Evolutionary conservation across 352 stramenopile species (phyloP), one percentile per base, ranked within the genome.

Genomic region (Phytophthora fragariae): DNA sequence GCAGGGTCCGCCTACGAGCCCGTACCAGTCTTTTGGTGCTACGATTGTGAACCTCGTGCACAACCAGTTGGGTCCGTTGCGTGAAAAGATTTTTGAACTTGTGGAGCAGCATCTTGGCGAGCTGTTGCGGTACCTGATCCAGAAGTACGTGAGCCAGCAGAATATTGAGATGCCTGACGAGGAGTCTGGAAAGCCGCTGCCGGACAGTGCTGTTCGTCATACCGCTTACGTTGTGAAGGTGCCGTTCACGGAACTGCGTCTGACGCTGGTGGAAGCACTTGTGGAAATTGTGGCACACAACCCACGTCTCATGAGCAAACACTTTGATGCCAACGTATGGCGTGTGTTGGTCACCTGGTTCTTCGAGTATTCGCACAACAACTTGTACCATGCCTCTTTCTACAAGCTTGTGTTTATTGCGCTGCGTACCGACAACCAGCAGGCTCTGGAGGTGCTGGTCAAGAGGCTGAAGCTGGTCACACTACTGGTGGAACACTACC

Each of bases 361-460:
- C 72, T 95, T 97, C 55, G 88, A 97, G 79, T 98, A 97, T 75
- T 85, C 89, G 35, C 89, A 97, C 85, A 97, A 95, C 74, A 97
- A 97, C 66, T 44, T 98, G 65, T 98, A 97, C 63, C 91, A 97
- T 65, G 86, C 85, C 31, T 80, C 90, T 24, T 97, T 98, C 57
- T 97, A 97, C 74, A 91, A 96, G 69, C 81, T 98, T 29, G 80
- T 98, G 29, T 95, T 97, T 70, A 91, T 96, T 72, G 88, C 88
- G 14, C 70, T 98, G 58, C 89, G 89, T 57, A 93, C 88, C 21
- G 92, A 98, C 62, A 92, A 97, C 60, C 84, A 95, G 21, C 73
- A 81, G 52, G 82, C 89, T 10, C 73, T 97, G 46, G 83, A 94
- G 66, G 88, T 96, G 29, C 75, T 96, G 24, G 80, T 98, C 39